A percentile compares a stretch with the other conserved stretches of the same genome.
Conservation (phyloP, 768 basidiomycete species). For the Boletus coccyginus region DNA sequence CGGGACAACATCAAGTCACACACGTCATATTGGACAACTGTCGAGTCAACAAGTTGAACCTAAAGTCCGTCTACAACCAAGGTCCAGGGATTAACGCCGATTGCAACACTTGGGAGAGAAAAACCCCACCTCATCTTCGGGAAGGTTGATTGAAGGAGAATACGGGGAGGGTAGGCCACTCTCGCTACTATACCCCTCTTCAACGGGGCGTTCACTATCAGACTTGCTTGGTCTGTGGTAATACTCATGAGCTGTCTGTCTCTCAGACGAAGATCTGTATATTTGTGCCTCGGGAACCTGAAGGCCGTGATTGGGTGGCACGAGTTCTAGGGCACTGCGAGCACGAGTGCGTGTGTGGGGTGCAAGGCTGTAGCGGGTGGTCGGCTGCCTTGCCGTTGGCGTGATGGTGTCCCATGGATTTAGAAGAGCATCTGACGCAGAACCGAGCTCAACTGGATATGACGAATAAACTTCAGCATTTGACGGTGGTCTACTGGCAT, state of each 20-base stretch:
- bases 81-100: constrained; percentile 8
- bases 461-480: constrained; percentile 27
- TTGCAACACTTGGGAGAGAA: constrained; percentile 22
- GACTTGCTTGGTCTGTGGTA: constrained; percentile 41
- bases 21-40: constrained; percentile 41
- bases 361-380: constrained; percentile 16
- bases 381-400: constrained; percentile 24
- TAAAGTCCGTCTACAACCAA: constrained; percentile 24
- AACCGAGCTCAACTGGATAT: constrained; percentile 30
- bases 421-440: constrained; percentile 20
- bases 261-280: constrained; percentile 43
- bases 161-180: constrained; percentile 30
- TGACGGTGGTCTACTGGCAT: constrained; percentile 33
- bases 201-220: constrained; percentile 30
- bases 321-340: constrained; percentile 35
- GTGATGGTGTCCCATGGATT: constrained; percentile 36
- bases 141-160: constrained; percentile 37
- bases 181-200: constrained; percentile 11
- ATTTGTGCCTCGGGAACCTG: constrained; percentile 48
- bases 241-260: constrained; percentile 27
- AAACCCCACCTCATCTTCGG: constrained; percentile 35
- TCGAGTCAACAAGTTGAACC: constrained; percentile 29
- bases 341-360: constrained; percentile 36
- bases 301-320: constrained; percentile 36
- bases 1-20: constrained; percentile 16